Evolutionary conservation across 192 early-diverging fungal species (phyloP).

Genomic region (Chytriomyces sp.): DNA sequence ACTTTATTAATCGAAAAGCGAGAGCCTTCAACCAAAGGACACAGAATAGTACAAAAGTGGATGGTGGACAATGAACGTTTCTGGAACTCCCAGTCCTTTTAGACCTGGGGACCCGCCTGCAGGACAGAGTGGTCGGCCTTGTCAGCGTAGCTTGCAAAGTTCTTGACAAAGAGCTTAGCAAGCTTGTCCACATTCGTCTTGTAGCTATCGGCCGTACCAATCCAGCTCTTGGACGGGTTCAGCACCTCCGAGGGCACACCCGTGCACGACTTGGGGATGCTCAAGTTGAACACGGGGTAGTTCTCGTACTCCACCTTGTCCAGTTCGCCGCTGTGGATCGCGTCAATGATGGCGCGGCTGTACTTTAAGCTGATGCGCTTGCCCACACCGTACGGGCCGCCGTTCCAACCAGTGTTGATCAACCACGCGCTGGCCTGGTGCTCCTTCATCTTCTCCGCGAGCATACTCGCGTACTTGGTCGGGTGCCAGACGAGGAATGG

Average conservation of each 20-base stretch:
- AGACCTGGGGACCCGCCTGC: slow-evolving; percentile 58
- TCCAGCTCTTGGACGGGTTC: slow-evolving; percentile 85
- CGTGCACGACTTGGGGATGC: slow-evolving; percentile 79
- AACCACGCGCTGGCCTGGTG: slow-evolving; percentile 87
- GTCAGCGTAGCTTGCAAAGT: slow-evolving; percentile 86
- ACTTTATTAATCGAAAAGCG: too few relatives aligned
- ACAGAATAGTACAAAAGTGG: too few relatives aligned
- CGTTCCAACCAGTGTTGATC: slow-evolving; percentile 97
- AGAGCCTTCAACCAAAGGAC: too few relatives aligned
- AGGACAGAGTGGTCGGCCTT: slow-evolving; percentile 75
- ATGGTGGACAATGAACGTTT: too few relatives aligned
- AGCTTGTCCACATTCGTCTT: slow-evolving; percentile 69
- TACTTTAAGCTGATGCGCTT: slow-evolving; percentile 95
- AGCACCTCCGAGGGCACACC: slow-evolving; percentile 83
- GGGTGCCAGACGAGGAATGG: slow-evolving; percentile 99
- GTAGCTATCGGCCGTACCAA: slow-evolving; percentile 72
- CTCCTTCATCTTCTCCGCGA: slow-evolving; percentile 90
- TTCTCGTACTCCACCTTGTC: slow-evolving; percentile 78
- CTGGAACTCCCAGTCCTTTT: not conserved
- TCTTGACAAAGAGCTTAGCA: slow-evolving; percentile 81
- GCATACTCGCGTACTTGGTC: slow-evolving; percentile 92
- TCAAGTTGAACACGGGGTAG: slow-evolving; percentile 86
- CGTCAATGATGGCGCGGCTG: slow-evolving; percentile 95
- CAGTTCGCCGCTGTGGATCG: slow-evolving; percentile 94
- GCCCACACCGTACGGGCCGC: slow-evolving; percentile 87